phyloP scores from a whole-genome alignment of 2,329 filamentous ascomycete species.

The Aaosphaeria pasadenensis region DNA sequence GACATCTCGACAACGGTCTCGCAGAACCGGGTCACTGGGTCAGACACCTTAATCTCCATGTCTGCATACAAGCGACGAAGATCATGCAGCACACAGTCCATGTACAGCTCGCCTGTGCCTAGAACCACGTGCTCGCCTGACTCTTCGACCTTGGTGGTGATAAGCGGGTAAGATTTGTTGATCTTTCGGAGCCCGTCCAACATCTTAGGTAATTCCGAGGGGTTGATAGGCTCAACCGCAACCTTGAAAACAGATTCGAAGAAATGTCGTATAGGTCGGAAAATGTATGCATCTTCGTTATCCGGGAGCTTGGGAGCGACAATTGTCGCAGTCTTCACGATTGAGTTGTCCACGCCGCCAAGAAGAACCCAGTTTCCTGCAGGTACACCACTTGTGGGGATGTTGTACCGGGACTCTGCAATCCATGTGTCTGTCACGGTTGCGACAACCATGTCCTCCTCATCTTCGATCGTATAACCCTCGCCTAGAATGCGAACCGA shows the following conservation, averaged over 20 bases:
- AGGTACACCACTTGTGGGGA: constrained; percentile 85
- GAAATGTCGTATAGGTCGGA: constrained; percentile 88
- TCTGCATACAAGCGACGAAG: constrained; percentile 90
- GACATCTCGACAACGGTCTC: constrained; percentile 98
- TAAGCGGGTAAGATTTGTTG: constrained; percentile 95
- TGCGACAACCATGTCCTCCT: constrained; percentile 92
- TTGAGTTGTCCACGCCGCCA: constrained; percentile 92
- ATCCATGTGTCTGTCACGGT: constrained; percentile 86
- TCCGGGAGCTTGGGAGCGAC: constrained; percentile 77
- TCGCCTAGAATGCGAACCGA: constrained; percentile 91
- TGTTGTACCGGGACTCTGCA: constrained; percentile 87
- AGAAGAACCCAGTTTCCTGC: constrained; percentile 93
- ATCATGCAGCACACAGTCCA: constrained; percentile 98
- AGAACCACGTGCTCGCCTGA: constrained; percentile 94
- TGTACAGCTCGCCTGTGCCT: constrained; percentile 97
- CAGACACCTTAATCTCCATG: constrained; percentile 99
- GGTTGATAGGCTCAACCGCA: constrained; percentile 96
- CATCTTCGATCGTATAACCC: constrained; percentile 92
- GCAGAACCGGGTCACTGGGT: constrained; percentile 95
- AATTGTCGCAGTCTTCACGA: constrained; percentile 94
- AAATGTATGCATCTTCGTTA: constrained; percentile 91
- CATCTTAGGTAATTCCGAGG: constrained; percentile 98
- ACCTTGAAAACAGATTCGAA: constrained; percentile 98
- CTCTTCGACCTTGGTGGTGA: constrained; percentile 96
- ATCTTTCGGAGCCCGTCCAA: constrained; percentile 93